Evolutionary conservation across 352 stramenopile genomes (phyloP).

Genomic region (Halophytophthora polymorphica): DNA sequence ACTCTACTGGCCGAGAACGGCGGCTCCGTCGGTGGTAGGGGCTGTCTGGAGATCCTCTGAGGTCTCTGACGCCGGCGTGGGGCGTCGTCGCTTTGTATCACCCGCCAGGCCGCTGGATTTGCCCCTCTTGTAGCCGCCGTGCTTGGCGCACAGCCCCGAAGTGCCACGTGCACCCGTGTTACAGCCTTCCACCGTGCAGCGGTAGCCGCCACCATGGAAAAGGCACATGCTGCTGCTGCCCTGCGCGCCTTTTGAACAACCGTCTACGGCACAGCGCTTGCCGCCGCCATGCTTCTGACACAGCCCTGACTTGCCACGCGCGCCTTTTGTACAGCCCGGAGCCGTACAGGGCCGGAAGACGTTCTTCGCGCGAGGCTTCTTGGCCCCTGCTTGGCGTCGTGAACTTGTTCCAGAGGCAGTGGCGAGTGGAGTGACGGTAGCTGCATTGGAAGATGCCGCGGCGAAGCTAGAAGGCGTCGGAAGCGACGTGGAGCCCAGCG

Average conservation of each 20-base stretch:
- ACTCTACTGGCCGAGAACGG: too few species aligned
- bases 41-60: neutral
- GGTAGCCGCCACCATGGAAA: constrained; percentile 83
- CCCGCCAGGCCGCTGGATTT: constrained; percentile 12
- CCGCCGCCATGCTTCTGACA: constrained; percentile 86
- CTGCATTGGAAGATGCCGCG: constrained; percentile 9
- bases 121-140: constrained; percentile 74
- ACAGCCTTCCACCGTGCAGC: constrained; percentile 73
- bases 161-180: constrained; percentile 70
- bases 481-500: constrained; percentile 24
- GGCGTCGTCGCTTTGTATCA: constrained; percentile 16
- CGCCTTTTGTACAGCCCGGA: constrained; percentile 70
- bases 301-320: constrained; percentile 73
- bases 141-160: constrained; percentile 73
- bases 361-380: constrained; percentile 73
- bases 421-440: constrained; percentile 24
- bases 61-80: constrained; percentile 7
- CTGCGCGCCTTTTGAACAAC: constrained; percentile 82
- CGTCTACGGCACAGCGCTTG: constrained; percentile 56
- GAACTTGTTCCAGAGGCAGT: constrained; percentile 2
- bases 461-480: constrained; percentile 16
- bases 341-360: constrained; percentile 61
- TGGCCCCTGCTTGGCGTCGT: constrained; percentile 30
- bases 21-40: too few species aligned
- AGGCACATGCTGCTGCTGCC: constrained; percentile 72